These are phyloP conservation scores for Aspergillus olivimuriae DNA, from an alignment of 495 filamentous ascomycete species.

Conservation along the genomic window DNA sequence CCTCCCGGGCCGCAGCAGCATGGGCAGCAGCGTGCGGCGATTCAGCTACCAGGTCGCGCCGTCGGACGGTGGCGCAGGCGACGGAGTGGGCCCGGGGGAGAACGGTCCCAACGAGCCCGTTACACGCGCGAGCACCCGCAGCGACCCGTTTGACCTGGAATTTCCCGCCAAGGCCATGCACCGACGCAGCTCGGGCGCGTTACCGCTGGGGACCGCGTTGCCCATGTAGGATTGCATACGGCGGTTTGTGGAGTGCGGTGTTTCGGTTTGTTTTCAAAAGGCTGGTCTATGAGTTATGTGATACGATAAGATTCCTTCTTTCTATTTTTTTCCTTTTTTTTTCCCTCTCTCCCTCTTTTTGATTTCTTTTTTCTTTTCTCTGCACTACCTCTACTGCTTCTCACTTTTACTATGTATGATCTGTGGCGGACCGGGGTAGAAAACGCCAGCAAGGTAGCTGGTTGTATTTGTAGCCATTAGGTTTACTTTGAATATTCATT, in stretches of 20 bases:
- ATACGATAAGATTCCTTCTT: no score
- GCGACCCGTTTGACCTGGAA: slow-evolving; percentile 62
- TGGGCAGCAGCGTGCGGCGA: slow-evolving; percentile 12
- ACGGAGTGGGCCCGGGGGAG: neutral
- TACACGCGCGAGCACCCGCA: slow-evolving; percentile 37
- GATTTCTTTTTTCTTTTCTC: no score
- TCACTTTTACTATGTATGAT: no score
- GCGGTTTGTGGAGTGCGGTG: no score
- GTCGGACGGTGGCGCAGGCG: slow-evolving; percentile 1
- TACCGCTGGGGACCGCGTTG: neutral
- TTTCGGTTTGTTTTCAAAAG: no score
- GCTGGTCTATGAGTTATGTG: no score
- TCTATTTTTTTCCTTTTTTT: slow-evolving; percentile 1
- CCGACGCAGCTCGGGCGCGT: slow-evolving; percentile 7
- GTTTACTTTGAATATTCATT: no score
- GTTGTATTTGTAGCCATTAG: no score
- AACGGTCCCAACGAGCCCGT: slow-evolving; percentile 4
- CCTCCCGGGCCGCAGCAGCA: slow-evolving; percentile 18
- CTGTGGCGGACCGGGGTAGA: neutral
- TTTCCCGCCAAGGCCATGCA: slow-evolving; percentile 26
- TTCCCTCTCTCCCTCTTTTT: neutral
- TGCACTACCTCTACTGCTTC: neutral
- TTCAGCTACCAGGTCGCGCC: slow-evolving; percentile 9
- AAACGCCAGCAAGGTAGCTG: no score
- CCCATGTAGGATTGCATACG: no score